Conservation (phyloP, 768 basidiomycete genomes). For the Coprinopsis strossmayeri region DNA sequence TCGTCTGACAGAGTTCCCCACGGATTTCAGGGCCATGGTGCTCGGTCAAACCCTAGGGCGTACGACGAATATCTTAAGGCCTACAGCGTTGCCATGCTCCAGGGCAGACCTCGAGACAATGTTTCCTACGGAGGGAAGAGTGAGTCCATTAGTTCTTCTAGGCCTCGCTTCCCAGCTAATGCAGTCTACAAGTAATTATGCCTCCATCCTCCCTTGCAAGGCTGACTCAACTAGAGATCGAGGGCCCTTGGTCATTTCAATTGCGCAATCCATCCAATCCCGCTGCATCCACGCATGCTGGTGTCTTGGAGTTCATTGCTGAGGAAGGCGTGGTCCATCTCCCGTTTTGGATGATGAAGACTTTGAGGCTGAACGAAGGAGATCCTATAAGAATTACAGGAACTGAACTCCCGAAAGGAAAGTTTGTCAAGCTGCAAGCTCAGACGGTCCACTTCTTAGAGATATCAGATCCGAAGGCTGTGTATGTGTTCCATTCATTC, state of each 20-base stretch:
- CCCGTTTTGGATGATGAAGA: conserved; percentile 99
- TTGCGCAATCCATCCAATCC: conserved; percentile 85
- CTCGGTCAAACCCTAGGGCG: conserved; percentile 54
- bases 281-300: conserved; percentile 86
- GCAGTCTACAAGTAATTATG: conserved; percentile 75
- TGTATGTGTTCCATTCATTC: conserved; percentile 49
- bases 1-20: conserved; percentile 45
- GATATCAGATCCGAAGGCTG: conserved; percentile 95
- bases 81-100: conserved; percentile 92
- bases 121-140: conserved; percentile 97
- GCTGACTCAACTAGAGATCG: conserved; percentile 81
- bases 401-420: conserved; percentile 83
- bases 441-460: conserved; percentile 94
- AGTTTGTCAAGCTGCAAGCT: conserved; percentile 94
- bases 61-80: conserved; percentile 94
- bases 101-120: conserved; percentile 80
- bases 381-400: conserved; percentile 93
- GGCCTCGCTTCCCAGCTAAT: conserved; percentile 9
- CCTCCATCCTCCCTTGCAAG: conserved; percentile 91
- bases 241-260: conserved; percentile 94
- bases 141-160: conserved; percentile 21
- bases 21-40: conserved; percentile 38
- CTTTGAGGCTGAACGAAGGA: conserved; percentile 86
- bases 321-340: conserved; percentile 94
- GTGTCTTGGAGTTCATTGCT: conserved; percentile 98